Evolutionary conservation across 2,329 filamentous ascomycete genomes (phyloP).

Genomic region (Alternaria incomplexa): DNA sequence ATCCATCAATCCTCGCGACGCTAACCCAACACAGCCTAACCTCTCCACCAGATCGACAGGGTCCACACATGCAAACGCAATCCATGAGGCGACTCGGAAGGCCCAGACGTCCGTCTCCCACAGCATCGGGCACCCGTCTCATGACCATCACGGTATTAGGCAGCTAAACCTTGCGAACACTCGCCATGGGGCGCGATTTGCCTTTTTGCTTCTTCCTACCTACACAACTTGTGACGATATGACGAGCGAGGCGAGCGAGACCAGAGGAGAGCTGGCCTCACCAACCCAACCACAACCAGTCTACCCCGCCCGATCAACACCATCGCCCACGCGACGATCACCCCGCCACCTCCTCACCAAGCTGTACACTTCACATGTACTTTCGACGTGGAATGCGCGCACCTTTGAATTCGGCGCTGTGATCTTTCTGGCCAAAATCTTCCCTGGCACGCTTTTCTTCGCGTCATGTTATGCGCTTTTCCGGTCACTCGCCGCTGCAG

Average conservation of each 20-base stretch:
- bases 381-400: slow-evolving; percentile 58
- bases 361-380: slow-evolving; percentile 55
- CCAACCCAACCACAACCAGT: background rate
- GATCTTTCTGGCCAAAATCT: slow-evolving; percentile 55
- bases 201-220: background rate
- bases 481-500: slow-evolving; percentile 63
- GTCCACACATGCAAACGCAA: background rate
- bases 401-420: slow-evolving; percentile 59
- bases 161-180: background rate
- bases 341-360: slow-evolving; percentile 32
- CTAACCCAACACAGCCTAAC: background rate
- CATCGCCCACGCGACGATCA: slow-evolving; percentile 4
- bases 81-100: background rate
- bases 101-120: slow-evolving; percentile 10
- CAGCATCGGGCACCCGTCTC: slow-evolving; percentile 7
- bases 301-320: slow-evolving; percentile 11
- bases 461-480: slow-evolving; percentile 72
- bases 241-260: background rate
- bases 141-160: slow-evolving; percentile 16
- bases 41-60: background rate
- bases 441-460: slow-evolving; percentile 65
- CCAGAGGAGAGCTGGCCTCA: background rate
- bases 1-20: background rate
- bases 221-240: background rate
- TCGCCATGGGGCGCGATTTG: no score